Evolutionary conservation across 1,284 basidiomycete species (phyloP), one percentile per base, ranked within the genome.

Genomic region (Trametes pubescens): DNA sequence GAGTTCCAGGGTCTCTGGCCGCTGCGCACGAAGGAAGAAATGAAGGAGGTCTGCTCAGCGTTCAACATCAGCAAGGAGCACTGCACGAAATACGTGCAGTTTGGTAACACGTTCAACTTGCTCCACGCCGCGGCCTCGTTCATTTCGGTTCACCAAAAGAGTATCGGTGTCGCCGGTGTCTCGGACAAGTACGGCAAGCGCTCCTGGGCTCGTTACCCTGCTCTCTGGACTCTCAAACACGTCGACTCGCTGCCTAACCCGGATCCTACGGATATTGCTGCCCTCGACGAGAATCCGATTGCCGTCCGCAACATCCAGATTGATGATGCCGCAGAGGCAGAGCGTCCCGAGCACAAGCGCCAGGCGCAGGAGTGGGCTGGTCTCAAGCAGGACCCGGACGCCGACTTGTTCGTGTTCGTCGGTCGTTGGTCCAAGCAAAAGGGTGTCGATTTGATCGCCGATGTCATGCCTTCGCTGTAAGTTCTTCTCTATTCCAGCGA

Each of bases 351-450:
- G 75, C 78, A 86, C 74, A 96, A 97, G 79, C 87, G 94, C 22
- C 92, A 95, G 75, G 93, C 95, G 24, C 95, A 97, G 72, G 93
- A 96, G 77, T 96, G 95, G 95, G 95, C 95, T 44, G 88, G 90
- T 56, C 89, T 97, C 77, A 91, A 89, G 75, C 94, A 96, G 75
- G 94, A 96, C 73, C 91, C 95, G 3, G 82, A 92, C 56, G 89
- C 94, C 3, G 94, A 96, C 76, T 77, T 97, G 51, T 96, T 96
- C 75, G 94, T 97, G 69, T 96, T 97, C 78, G 95, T 97, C 69
- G 95, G 95, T 76, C 91, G 95, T 71, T 96, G 95, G 95, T 97
- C 95, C 4, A 96, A 96, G 79, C 95, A 97, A 77, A 97, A 97
- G 80, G 95, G 94, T 77, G 94, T 97, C 34, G 95, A 97, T 80